A percentile compares a stretch with the other conserved stretches of the same genome.
These are phyloP conservation scores for Cercospora sp. DNA, from an alignment of 2,329 filamentous ascomycete species.

Conservation along the genomic window DNA sequence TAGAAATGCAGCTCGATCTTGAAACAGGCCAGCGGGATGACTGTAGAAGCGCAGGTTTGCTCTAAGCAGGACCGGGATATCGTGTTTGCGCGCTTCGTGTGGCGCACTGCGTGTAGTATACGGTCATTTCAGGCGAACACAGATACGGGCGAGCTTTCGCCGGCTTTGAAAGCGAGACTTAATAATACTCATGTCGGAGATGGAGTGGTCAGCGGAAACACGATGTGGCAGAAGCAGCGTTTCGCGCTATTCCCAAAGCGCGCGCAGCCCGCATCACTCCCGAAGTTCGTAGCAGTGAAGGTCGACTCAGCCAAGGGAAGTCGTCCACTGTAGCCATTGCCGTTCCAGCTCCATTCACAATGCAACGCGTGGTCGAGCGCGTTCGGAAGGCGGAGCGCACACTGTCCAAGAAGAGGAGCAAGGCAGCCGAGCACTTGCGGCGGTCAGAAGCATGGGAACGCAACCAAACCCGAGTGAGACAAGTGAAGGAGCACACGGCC, in stretches of 20 bases:
- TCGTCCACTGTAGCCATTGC: not conserved
- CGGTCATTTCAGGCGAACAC: not conserved
- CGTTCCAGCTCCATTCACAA: conserved; percentile 8
- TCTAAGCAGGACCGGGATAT: not conserved
- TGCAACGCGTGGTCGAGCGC: conserved; percentile 24
- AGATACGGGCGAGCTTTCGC: not conserved
- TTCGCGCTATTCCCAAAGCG: not conserved
- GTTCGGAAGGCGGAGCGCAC: conserved; percentile 17
- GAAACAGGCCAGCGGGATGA: conserved; percentile 6
- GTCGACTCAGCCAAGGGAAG: not conserved
- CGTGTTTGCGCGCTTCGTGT: not conserved
- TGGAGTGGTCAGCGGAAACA: not conserved
- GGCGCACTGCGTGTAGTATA: not conserved
- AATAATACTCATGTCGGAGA: not conserved
- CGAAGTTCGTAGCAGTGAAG: not conserved
- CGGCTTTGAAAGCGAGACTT: not conserved
- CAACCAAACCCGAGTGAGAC: conserved; percentile 32
- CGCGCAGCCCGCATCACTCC: not conserved
- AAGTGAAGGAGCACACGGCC: conserved; percentile 24
- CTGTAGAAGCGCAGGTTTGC: conserved; percentile 11
- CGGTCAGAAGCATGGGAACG: conserved; percentile 35
- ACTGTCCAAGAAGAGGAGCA: conserved; percentile 14
- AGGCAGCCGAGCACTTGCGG: conserved; percentile 12
- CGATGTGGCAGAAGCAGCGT: not conserved
- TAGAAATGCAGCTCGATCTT: not conserved